Percentiles rank a stretch among this genome's conserved stretches.
Evolutionary conservation across 306 rosid genomes (phyloP).

Genomic region (Cucumis cinereus): DNA sequence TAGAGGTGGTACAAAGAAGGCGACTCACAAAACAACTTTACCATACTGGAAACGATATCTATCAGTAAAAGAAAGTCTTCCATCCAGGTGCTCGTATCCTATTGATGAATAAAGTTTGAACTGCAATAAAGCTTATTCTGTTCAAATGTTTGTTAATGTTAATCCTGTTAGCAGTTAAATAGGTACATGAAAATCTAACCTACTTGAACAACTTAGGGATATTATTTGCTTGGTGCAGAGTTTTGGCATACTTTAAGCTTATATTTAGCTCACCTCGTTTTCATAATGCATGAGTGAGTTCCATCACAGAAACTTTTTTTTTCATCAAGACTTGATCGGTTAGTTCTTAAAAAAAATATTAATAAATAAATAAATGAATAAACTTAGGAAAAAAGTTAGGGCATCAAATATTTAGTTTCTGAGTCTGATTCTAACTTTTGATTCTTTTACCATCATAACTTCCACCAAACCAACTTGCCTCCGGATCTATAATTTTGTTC

Average conservation of each 20-base stretch:
- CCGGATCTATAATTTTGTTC: not conserved
- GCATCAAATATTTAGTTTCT: not conserved
- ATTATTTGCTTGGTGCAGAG: not conserved
- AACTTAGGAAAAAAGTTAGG: not conserved
- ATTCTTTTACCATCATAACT: not conserved
- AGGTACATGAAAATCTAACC: not conserved
- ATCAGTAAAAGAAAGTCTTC: conserved; percentile 55
- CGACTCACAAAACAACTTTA: conserved; percentile 69
- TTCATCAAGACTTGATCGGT: not conserved
- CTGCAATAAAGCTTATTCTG: not conserved
- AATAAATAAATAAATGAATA: no score
- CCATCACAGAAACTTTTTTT: not conserved
- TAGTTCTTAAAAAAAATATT: not conserved
- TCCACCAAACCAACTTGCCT: not conserved
- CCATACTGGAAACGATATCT: conserved; percentile 64
- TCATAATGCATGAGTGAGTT: not conserved
- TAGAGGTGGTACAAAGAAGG: conserved; percentile 74
- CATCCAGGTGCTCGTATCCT: conserved; percentile 42
- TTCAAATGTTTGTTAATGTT: not conserved
- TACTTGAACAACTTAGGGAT: not conserved
- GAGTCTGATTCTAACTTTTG: not conserved
- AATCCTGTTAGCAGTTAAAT: not conserved
- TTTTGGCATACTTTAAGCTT: not conserved
- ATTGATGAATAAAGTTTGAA: not conserved
- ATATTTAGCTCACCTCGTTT: not conserved